Percentiles rank a stretch among this genome's conserved stretches.
These are phyloP conservation scores for Pseudogymnoascus pannorum DNA, from an alignment of 2,329 filamentous ascomycete species.

Conservation along the genomic window DNA sequence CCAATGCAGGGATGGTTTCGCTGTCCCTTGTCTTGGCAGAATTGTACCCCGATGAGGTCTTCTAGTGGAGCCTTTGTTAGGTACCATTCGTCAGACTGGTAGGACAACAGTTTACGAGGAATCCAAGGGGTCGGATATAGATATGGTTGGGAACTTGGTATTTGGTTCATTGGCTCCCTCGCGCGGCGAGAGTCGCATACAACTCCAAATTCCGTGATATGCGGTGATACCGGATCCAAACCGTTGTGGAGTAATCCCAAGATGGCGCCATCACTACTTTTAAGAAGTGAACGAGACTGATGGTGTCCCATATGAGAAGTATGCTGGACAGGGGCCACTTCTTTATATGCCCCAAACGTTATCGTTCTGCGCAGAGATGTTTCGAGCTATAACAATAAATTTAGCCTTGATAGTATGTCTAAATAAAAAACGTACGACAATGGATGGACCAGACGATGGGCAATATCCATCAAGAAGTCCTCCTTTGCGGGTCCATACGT, in stretches of 20 bases:
- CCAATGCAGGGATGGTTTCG: neutral
- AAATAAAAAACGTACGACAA: neutral
- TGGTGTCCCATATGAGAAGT: neutral
- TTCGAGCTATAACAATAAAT: neutral
- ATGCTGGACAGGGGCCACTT: neutral
- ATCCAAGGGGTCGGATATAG: neutral
- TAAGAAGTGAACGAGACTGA: neutral
- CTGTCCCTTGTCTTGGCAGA: neutral
- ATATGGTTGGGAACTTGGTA: neutral
- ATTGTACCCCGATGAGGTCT: neutral
- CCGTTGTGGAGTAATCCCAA: neutral
- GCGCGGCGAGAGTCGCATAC: neutral
- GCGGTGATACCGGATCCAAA: neutral
- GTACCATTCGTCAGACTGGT: neutral
- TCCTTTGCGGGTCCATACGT: neutral
- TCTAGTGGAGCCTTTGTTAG: neutral
- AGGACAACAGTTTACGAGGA: neutral
- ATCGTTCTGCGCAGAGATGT: neutral
- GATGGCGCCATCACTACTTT: neutral
- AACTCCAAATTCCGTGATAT: neutral
- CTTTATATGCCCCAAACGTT: neutral
- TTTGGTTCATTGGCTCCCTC: neutral
- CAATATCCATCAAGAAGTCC: neutral
- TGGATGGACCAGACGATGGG: neutral
- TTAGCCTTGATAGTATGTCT: neutral